Evolutionary conservation across 495 filamentous ascomycete genomes (phyloP).

Genomic region (Neurospora sp.): DNA sequence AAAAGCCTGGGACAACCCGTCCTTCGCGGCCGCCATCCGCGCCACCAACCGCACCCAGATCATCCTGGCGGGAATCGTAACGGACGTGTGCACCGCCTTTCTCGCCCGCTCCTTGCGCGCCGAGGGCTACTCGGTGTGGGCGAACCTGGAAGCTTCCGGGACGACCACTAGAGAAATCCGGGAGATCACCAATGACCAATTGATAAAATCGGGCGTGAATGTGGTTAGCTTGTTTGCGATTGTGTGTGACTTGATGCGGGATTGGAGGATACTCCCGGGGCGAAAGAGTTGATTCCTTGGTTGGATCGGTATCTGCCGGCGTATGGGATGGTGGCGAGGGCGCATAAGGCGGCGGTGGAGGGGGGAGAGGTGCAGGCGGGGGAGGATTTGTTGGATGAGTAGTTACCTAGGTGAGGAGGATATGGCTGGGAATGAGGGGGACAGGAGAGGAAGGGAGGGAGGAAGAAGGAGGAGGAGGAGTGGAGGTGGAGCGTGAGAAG

Average conservation of each 20-base stretch:
- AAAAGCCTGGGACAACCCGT: conserved; percentile 68
- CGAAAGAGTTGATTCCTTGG: conserved; percentile 50
- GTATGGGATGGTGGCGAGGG: conserved; percentile 36
- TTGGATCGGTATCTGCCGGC: conserved; percentile 48
- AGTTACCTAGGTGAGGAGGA: background rate
- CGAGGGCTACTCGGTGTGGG: conserved; percentile 68
- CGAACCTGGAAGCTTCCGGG: conserved; percentile 64
- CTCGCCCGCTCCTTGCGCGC: conserved; percentile 59
- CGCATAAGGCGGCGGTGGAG: conserved; percentile 30
- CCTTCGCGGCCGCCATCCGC: conserved; percentile 56
- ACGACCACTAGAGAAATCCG: conserved; percentile 15
- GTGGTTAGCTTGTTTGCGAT: conserved; percentile 57
- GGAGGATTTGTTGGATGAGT: conserved; percentile 25
- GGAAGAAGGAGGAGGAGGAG: too few species aligned
- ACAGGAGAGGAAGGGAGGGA: background rate
- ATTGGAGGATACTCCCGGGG: conserved; percentile 65
- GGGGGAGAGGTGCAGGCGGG: conserved; percentile 37
- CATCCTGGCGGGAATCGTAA: conserved; percentile 64
- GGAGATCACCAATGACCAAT: conserved; percentile 53
- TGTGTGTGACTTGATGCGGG: conserved; percentile 63
- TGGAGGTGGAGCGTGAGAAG: background rate
- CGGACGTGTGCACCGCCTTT: conserved; percentile 72
- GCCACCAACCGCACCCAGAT: conserved; percentile 60
- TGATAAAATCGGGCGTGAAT: conserved; percentile 58
- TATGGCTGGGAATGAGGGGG: too few species aligned